A percentile compares a stretch with the other conserved stretches of the same genome.
Conservation (phyloP, 352 stramenopile genomes). For the Phytophthora capsici region DNA sequence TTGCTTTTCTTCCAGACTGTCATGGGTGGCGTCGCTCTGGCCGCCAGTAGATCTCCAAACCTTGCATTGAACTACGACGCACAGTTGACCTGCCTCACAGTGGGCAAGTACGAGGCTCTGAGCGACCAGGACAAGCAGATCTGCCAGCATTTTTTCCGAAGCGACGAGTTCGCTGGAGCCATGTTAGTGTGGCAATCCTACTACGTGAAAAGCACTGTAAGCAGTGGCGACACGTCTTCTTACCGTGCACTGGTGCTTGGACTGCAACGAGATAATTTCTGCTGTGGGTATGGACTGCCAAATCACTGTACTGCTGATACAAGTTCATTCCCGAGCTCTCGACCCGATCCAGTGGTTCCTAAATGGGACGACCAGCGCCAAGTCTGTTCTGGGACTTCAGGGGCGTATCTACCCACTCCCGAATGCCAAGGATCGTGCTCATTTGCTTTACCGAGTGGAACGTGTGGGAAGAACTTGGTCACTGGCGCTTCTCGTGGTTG, state of each 20-base stretch:
- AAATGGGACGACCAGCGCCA: slow-evolving; percentile 38
- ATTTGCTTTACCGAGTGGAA: slow-evolving; percentile 72
- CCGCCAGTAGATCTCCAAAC: slow-evolving; percentile 31
- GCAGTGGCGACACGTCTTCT: slow-evolving; percentile 19
- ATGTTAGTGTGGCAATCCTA: slow-evolving; percentile 81
- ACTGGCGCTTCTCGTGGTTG: slow-evolving; percentile 57
- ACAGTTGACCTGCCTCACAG: slow-evolving; percentile 65
- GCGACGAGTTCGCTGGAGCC: slow-evolving; percentile 65
- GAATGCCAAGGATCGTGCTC: slow-evolving; percentile 58
- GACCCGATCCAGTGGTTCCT: slow-evolving; percentile 39
- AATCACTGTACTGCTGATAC: slow-evolving; percentile 54
- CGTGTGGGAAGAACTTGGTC: slow-evolving; percentile 64
- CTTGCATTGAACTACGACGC: slow-evolving; percentile 37
- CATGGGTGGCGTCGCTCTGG: slow-evolving; percentile 61
- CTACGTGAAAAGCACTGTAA: slow-evolving; percentile 54
- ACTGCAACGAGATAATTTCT: slow-evolving; percentile 71
- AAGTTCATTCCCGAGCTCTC: slow-evolving; percentile 53
- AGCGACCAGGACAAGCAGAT: slow-evolving; percentile 32
- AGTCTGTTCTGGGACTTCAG: slow-evolving; percentile 33
- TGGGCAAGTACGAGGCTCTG: slow-evolving; percentile 60
- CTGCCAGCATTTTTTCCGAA: slow-evolving; percentile 62
- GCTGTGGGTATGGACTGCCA: slow-evolving; percentile 69
- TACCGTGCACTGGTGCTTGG: slow-evolving; percentile 65
- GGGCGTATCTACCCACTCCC: slow-evolving; percentile 51
- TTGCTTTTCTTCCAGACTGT: slow-evolving; percentile 70